phyloP scores from a whole-genome alignment of 1,284 basidiomycete genomes.

The Austroboletus novae-zelandiae region DNA sequence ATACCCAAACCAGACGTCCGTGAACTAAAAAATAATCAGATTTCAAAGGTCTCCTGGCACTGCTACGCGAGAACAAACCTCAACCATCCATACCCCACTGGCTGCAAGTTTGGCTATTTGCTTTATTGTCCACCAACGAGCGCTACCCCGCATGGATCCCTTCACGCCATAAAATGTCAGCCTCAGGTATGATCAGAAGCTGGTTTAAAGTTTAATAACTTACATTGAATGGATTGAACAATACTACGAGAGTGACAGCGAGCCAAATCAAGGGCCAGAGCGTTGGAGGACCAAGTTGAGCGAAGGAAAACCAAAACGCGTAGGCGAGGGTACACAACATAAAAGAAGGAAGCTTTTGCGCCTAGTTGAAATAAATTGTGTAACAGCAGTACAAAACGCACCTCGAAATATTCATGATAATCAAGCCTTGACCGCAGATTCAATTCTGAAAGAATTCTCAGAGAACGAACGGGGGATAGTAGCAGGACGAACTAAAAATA shows the following conservation, averaged over 20 bases:
- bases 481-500: slow-evolving; percentile 68
- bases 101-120: slow-evolving; percentile 61
- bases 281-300: slow-evolving; percentile 50
- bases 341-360: slow-evolving; percentile 69
- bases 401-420: slow-evolving; percentile 81
- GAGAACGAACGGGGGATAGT: background rate
- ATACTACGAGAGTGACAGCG: slow-evolving; percentile 53
- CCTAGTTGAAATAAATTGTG: slow-evolving; percentile 2
- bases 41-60: background rate
- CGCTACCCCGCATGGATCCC: slow-evolving; percentile 23
- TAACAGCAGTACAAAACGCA: slow-evolving; percentile 26
- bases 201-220: slow-evolving; percentile 28
- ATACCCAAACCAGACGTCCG: slow-evolving; percentile 83
- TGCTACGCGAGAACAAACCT: slow-evolving; percentile 46
- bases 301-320: slow-evolving; percentile 85
- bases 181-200: background rate
- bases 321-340: slow-evolving; percentile 76
- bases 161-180: background rate
- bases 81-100: slow-evolving; percentile 73
- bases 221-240: slow-evolving; percentile 79
- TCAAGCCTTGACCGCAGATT: slow-evolving; percentile 77
- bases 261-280: slow-evolving; percentile 90
- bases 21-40: slow-evolving; percentile 45
- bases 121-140: slow-evolving; percentile 79
- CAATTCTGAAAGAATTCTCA: slow-evolving; percentile 51